A percentile compares a stretch with the other conserved stretches of the same genome.
Conservation (phyloP, 805 yeast species). For the Babjeviella inositovora region DNA sequence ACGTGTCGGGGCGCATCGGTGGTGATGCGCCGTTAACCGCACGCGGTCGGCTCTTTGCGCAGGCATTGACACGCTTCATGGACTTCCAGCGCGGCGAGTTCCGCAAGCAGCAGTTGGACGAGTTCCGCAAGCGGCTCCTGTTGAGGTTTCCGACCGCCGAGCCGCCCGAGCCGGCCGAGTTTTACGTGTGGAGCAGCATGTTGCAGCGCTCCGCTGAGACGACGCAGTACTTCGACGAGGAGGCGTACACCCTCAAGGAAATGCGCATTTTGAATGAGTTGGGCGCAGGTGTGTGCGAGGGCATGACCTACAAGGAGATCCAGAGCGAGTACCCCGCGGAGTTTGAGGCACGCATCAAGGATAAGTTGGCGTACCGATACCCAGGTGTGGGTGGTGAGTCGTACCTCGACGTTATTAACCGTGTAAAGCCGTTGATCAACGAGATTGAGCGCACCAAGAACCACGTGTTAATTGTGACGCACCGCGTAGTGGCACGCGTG, state of each 20-base stretch:
- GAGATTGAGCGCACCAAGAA: slow-evolving; percentile 88
- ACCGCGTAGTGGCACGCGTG: slow-evolving; percentile 82
- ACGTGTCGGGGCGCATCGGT: slow-evolving; percentile 75
- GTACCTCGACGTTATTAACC: slow-evolving; percentile 80
- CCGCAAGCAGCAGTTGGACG: slow-evolving; percentile 39
- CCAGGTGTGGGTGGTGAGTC: slow-evolving; percentile 98
- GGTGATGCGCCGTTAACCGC: slow-evolving; percentile 76
- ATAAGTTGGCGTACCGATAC: slow-evolving; percentile 76
- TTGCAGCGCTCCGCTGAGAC: slow-evolving; percentile 66
- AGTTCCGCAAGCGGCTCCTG: slow-evolving; percentile 27
- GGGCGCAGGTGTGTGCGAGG: slow-evolving; percentile 87
- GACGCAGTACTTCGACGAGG: slow-evolving; percentile 61
- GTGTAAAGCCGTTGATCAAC: slow-evolving; percentile 78
- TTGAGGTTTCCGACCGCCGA: slow-evolving; percentile 13
- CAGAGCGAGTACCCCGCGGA: slow-evolving; percentile 60
- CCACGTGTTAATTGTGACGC: slow-evolving; percentile 71
- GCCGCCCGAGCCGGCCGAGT: slow-evolving; percentile 51
- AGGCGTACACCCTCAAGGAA: slow-evolving; percentile 60
- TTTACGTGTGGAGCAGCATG: slow-evolving; percentile 92
- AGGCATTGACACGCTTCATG: slow-evolving; percentile 62
- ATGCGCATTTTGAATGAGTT: slow-evolving; percentile 89
- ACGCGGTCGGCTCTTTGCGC: slow-evolving; percentile 64
- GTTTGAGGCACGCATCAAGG: slow-evolving; percentile 55
- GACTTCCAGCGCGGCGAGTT: slow-evolving; percentile 55
- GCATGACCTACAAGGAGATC: slow-evolving; percentile 83